phyloP scores from a whole-genome alignment of 805 yeast species.

The Phaffomyces thermotolerans region DNA sequence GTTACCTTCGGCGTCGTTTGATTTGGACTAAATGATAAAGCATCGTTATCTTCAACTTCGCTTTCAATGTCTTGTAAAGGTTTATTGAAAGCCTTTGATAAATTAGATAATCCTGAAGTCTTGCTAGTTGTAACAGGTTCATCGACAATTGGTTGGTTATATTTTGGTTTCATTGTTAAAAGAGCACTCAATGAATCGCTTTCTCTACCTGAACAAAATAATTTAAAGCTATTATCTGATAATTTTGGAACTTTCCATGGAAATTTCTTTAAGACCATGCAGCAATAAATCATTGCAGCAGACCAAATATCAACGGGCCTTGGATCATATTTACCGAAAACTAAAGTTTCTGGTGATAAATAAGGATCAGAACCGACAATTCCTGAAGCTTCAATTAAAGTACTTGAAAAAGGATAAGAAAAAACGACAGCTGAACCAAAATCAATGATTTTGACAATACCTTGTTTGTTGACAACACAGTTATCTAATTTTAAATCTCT shows the following conservation, averaged over 20 bases:
- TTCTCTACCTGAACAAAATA: conserved; percentile 69
- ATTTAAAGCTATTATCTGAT: conserved; percentile 73
- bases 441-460: conserved; percentile 84
- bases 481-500: conserved; percentile 89
- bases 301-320: conserved; percentile 95
- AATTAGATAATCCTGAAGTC: conserved; percentile 20
- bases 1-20: conserved; percentile 5
- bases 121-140: conserved; percentile 10
- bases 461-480: conserved; percentile 77
- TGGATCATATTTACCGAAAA: conserved; percentile 78
- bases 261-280: conserved; percentile 86
- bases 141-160: conserved; percentile 24
- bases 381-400: conserved; percentile 69
- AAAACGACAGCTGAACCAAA: conserved; percentile 92
- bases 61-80: conserved; percentile 18
- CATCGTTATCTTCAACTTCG: not conserved
- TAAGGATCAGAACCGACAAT: conserved; percentile 87
- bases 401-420: conserved; percentile 75
- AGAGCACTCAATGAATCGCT: conserved; percentile 61
- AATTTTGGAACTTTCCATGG: conserved; percentile 92
- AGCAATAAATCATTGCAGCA: conserved; percentile 81
- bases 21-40: conserved; percentile 3
- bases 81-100: conserved; percentile 22
- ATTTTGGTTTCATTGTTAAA: conserved; percentile 47
- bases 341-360: conserved; percentile 87